Percentiles rank a stretch among this genome's conserved stretches.
Evolutionary conservation across 2,329 filamentous ascomycete species (phyloP).

Genomic region (Colletotrichum tabaci): DNA sequence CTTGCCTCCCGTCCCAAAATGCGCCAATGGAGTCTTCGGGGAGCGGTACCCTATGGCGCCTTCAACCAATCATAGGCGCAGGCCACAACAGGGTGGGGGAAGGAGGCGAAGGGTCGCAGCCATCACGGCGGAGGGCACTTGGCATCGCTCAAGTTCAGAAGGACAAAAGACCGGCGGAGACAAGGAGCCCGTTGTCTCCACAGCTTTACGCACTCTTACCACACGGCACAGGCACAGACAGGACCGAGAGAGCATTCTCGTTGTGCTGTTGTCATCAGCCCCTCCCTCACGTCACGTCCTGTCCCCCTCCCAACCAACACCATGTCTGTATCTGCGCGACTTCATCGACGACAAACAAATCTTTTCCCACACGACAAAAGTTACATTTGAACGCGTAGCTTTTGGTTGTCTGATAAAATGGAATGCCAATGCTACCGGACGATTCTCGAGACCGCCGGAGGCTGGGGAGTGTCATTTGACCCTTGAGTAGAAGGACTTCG

Average conservation of each 20-base stretch:
- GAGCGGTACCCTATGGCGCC: background rate
- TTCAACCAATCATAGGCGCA: conserved; percentile 24
- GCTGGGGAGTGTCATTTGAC: background rate
- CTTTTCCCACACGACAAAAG: conserved; percentile 1
- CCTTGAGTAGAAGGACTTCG: background rate
- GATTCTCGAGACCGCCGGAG: background rate
- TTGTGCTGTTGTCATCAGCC: conserved; percentile 24
- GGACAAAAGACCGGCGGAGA: conserved; percentile 2
- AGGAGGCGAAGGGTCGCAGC: conserved; percentile 33
- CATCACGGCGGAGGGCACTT: conserved; percentile 19
- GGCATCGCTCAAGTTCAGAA: conserved; percentile 1
- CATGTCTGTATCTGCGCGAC: conserved; percentile 20
- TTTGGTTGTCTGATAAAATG: background rate
- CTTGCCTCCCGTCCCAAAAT: conserved; percentile 36
- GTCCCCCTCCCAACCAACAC: conserved; percentile 6
- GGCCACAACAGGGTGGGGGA: conserved; percentile 12
- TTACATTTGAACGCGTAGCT: conserved; percentile 2
- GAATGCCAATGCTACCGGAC: no score
- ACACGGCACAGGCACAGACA: background rate
- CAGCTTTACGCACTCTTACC: background rate
- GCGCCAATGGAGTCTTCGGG: conserved; percentile 26
- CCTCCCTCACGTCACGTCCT: conserved; percentile 8
- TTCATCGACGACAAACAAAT: conserved; percentile 7
- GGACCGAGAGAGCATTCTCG: conserved; percentile 2
- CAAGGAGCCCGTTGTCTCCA: background rate